These are phyloP conservation scores for Lepidium sativum DNA, from an alignment of 345 rosid genomes.

Conservation along the genomic window DNA sequence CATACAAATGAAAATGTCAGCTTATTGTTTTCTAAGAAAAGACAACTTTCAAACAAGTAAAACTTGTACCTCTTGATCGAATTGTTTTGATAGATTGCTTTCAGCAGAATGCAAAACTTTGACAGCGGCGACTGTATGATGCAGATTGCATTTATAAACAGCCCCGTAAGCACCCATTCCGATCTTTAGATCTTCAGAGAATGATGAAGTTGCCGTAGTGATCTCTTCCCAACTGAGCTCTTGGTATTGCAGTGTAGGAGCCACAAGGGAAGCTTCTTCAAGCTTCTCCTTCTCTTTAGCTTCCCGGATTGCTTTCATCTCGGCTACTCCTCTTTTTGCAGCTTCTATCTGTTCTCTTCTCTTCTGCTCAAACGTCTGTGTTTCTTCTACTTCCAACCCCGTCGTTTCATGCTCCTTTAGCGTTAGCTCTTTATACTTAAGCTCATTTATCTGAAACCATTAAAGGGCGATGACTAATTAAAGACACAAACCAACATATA, in stretches of 20 bases:
- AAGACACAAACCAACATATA: neutral
- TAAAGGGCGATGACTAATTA: neutral
- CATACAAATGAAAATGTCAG: neutral
- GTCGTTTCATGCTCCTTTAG: slow-evolving; percentile 36
- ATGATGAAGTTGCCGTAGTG: slow-evolving; percentile 26
- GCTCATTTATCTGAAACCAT: slow-evolving; percentile 24
- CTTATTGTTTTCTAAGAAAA: neutral
- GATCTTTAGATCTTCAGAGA: slow-evolving; percentile 29
- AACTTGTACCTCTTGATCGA: slow-evolving; percentile 23
- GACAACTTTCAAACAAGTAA: neutral
- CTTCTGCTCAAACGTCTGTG: slow-evolving; percentile 40
- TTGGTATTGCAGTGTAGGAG: slow-evolving; percentile 24
- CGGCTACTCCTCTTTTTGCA: slow-evolving; percentile 37
- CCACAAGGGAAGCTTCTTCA: slow-evolving; percentile 12
- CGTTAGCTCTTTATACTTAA: slow-evolving; percentile 38
- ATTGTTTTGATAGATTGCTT: slow-evolving; percentile 20
- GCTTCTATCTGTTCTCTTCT: slow-evolving; percentile 52
- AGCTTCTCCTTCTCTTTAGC: slow-evolving; percentile 55
- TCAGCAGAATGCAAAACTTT: slow-evolving; percentile 32
- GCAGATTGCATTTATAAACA: slow-evolving; percentile 33
- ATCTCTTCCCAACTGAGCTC: slow-evolving; percentile 34
- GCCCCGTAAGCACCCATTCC: slow-evolving; percentile 31
- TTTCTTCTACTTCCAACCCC: slow-evolving; percentile 42
- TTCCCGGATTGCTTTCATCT: slow-evolving; percentile 37
- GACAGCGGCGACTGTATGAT: slow-evolving; percentile 30